Evolutionary conservation across 176 grass and related monocot species (phyloP).

Genomic region (Chloris gayana): DNA sequence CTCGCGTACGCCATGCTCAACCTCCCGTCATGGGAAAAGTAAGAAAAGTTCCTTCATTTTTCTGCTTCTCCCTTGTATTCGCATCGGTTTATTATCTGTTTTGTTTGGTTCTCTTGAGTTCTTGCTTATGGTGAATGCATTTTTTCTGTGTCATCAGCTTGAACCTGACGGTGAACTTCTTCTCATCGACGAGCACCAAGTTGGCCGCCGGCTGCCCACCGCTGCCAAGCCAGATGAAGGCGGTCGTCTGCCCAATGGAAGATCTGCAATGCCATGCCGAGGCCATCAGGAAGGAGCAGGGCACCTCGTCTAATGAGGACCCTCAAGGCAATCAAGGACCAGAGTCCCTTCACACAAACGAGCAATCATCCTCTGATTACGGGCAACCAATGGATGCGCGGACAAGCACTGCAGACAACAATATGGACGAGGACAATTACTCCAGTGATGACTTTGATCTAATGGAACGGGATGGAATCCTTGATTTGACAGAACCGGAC

Average conservation of each 20-base stretch:
- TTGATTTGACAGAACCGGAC: not conserved
- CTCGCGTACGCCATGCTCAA: slow-evolving; percentile 89
- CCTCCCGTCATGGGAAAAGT: slow-evolving; percentile 91
- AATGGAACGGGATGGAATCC: slow-evolving; percentile 3
- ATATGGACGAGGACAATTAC: slow-evolving; percentile 1
- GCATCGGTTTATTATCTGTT: not conserved
- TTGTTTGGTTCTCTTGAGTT: not conserved
- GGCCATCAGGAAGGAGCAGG: not conserved
- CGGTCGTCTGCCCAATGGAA: slow-evolving; percentile 54
- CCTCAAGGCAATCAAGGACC: too few species aligned
- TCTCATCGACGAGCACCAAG: slow-evolving; percentile 81
- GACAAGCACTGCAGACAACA: not conserved
- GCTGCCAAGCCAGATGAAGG: slow-evolving; percentile 77
- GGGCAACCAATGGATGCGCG: slow-evolving; percentile 1
- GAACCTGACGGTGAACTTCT: slow-evolving; percentile 91
- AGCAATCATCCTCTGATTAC: not conserved
- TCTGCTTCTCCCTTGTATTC: not conserved
- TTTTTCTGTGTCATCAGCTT: slow-evolving; percentile 54
- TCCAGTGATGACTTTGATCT: slow-evolving; percentile 23
- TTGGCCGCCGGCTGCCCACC: slow-evolving; percentile 57
- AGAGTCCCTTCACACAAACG: not conserved
- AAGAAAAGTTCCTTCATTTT: not conserved
- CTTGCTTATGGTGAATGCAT: not conserved
- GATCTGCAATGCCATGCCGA: slow-evolving; percentile 62
- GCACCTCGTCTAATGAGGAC: slow-evolving; percentile 27